Evolutionary conservation across 805 yeast species (phyloP), one percentile per base, ranked within the genome.

Genomic region (Vanderwaltozyma tropicalis): DNA sequence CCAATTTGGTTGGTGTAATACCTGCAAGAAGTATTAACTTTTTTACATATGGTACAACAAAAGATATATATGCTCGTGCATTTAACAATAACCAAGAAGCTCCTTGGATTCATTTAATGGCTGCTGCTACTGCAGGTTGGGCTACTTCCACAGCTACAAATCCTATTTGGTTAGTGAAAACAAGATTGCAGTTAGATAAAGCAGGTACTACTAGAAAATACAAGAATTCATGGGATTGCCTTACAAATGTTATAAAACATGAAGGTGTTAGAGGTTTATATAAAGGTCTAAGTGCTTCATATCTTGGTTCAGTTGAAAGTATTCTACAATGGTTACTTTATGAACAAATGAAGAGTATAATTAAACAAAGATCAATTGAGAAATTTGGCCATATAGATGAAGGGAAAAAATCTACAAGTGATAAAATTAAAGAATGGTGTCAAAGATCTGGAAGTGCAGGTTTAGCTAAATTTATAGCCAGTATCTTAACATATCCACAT

Each of bases 401-500:
- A 5, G 49, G 48, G 10, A 46, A 52, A 21, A 60, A 55, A 38
- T 57, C 71, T 3, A 64, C 73, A 2, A 54, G 68, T 39, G 95
- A 85, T 50, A 71, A 74, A 41, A 64, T 86, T 20, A 61, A 79
- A 47, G 95, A 86, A 53, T 92, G 98, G 98, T 73, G 80, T 45
- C 96, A 95, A 2, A 76, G 96, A 49, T 86, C 96, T 0, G 97
- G 97, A 2, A 85, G 96, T 31, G 98, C 98, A 3, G 98, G 98
- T 31, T 78, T 86, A 30, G 98, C 98, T 32, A 92, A 92, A 60
- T 80, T 92, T 50, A 68, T 83, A 41, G 98, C 98, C 1, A 85
- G 96, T 16, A 69, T 92, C 40, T 72, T 88, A 33, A 89, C 97
- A 0, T 92, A 89, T 53, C 98, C 98, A 3, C 98, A 89, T 55